Evolutionary conservation across 768 basidiomycete genomes (phyloP), one percentile per base, ranked within the genome.

Genomic region (Xanthoconium purpureum): DNA sequence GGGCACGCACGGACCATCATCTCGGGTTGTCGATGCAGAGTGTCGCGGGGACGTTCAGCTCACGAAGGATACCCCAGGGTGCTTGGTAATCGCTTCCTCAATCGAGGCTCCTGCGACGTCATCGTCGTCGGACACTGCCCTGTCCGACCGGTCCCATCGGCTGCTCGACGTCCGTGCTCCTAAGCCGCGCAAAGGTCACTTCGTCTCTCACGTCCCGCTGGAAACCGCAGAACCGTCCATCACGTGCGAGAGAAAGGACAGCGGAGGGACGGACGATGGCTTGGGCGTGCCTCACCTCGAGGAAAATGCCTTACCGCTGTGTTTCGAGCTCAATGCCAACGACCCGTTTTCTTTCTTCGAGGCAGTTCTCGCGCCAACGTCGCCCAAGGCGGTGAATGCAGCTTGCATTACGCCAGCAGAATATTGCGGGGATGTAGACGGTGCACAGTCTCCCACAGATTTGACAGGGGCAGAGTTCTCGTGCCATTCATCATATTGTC

Each of bases 341-440:
- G 85, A 86, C 1, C 80, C 83, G 65, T 73, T 78, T 8, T 84
- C 82, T 58, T 8, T 53, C 14, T 14, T 53, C 50, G 17, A 46
- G 13, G 43, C 37, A 10, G n/a, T 32, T 33, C 15, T 30, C 9
- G 18, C 10, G 0, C 43, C 48, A 15, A 20, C 12, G 30, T 42
- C 40, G 8, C 13, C 33, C 0, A 18, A 33, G 14, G 37, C 6
- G n/a, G 13, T 5, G 14, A 20, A 28, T 15, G 14, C 12, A 5
- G 47, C 24, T 24, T 24, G 24, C 24, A 24, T 24, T 24, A 24
- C 24, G 24, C 24, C 24, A 24, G 24, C 24, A 24, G 24, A 24
- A 4, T 24, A 24, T 24, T 24, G 24, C 24, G 24, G 4, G 24
- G 24, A 24, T 24, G 4, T 11, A 5, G 14, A 20, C 2, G 8